Conservation (phyloP, 2,329 filamentous ascomycete species). For the Falciphora oryzae region DNA sequence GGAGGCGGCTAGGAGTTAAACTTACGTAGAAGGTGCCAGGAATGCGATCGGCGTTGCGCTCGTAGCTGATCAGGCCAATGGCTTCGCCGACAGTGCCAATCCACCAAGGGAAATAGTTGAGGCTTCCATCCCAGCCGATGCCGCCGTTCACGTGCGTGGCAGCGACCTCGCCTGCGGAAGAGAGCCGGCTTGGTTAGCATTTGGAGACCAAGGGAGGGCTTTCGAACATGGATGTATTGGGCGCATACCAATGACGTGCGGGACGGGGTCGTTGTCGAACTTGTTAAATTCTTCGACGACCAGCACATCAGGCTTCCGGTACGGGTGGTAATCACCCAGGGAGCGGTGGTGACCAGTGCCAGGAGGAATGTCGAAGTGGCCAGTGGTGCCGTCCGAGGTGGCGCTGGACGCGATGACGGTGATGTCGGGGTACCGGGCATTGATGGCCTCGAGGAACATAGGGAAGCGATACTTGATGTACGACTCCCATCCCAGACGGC, state of each 20-base stretch:
- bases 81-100: constrained; percentile 12
- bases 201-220: constrained; percentile 11
- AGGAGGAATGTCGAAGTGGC: constrained; percentile 16
- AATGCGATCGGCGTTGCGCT: constrained; percentile 13
- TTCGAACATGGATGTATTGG: neutral
- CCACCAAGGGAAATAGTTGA: constrained; percentile 13
- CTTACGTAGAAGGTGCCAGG: constrained; percentile 10
- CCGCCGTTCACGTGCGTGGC: constrained; percentile 47
- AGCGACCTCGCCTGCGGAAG: constrained; percentile 41
- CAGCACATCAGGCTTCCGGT: constrained; percentile 44
- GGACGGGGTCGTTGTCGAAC: constrained; percentile 40
- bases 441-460: constrained; percentile 53
- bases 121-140: constrained; percentile 30
- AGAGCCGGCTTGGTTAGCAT: neutral
- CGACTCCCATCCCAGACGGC: constrained; percentile 38
- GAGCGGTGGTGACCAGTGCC: constrained; percentile 9
- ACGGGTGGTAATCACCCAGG: constrained; percentile 27
- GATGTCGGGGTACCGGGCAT: constrained; percentile 21
- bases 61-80: constrained; percentile 13
- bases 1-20: neutral
- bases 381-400: constrained; percentile 15
- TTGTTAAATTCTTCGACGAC: constrained; percentile 39
- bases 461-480: constrained; percentile 52
- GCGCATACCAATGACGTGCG: constrained; percentile 5
- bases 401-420: constrained; percentile 28